Evolutionary conservation across 1,139 yeast genomes (phyloP).

Genomic region (Saccharomyces hybrid): DNA sequence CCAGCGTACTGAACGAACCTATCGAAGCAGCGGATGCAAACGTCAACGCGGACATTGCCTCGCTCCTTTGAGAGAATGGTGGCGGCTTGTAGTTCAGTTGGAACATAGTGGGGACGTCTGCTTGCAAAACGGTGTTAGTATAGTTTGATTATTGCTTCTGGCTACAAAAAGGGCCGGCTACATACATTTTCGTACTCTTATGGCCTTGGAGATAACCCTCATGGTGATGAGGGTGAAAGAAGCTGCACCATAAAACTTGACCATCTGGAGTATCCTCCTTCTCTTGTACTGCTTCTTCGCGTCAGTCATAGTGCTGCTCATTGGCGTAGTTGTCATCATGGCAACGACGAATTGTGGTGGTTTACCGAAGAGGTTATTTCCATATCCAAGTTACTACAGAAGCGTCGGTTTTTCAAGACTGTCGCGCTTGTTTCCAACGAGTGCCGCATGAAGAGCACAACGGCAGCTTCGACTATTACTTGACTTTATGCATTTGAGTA

Average conservation of each 20-base stretch:
- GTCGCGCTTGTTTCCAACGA: neutral
- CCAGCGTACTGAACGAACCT: constrained; percentile 62
- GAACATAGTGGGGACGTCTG: constrained; percentile 61
- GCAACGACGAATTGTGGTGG: neutral
- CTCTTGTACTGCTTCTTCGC: constrained; percentile 32
- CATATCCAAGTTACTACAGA: neutral
- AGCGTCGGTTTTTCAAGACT: neutral
- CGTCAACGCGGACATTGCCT: constrained; percentile 81
- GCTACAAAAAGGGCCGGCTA: constrained; percentile 6
- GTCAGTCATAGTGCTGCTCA: constrained; percentile 9
- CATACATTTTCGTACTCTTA: constrained; percentile 62
- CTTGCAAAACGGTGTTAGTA: neutral
- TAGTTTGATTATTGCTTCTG: neutral
- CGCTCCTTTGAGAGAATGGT: constrained; percentile 66
- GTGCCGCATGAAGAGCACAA: neutral
- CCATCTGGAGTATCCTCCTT: constrained; percentile 65
- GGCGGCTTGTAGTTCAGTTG: constrained; percentile 87
- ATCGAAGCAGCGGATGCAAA: constrained; percentile 73
- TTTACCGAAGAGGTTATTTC: neutral
- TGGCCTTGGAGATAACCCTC: constrained; percentile 66
- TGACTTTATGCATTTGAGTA: neutral
- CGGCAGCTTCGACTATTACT: neutral
- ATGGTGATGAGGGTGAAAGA: constrained; percentile 65
- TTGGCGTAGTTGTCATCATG: neutral
- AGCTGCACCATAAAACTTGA: constrained; percentile 64